Conservation (phyloP, 306 rosid species). For the Urtica urens region DNA sequence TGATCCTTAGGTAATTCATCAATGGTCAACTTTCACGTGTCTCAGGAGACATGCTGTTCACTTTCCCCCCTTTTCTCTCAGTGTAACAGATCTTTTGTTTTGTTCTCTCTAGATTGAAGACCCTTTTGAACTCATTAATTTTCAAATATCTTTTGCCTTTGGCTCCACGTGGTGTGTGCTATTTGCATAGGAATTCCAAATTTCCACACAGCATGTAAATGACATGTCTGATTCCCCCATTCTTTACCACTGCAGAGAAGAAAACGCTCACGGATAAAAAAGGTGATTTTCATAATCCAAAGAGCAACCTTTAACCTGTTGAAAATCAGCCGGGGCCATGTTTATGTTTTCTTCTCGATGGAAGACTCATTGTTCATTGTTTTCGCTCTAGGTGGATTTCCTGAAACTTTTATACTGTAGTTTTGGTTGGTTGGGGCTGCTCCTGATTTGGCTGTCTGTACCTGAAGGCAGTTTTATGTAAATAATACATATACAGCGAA, state of each 20-base stretch:
- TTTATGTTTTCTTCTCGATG: not conserved
- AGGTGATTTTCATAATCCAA: conserved; percentile 7
- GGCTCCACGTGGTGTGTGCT: not conserved
- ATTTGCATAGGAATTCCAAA: conserved; percentile 7
- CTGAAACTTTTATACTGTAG: not conserved
- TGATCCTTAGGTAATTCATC: too few species aligned
- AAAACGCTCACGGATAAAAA: conserved; percentile 7
- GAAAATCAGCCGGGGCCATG: not conserved
- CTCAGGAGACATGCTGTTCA: too few species aligned
- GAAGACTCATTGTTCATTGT: not conserved
- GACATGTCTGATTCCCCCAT: conserved; percentile 12
- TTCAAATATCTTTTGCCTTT: not conserved
- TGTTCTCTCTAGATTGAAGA: not conserved
- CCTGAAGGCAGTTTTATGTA: too few species aligned
- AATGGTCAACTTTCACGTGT: not conserved
- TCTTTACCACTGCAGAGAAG: conserved; percentile 10
- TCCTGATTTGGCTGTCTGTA: not conserved
- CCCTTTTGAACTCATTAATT: not conserved
- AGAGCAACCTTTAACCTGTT: conserved; percentile 4
- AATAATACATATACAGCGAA: too few species aligned
- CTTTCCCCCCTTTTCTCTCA: not conserved
- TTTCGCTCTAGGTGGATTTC: not conserved
- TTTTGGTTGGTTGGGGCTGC: not conserved
- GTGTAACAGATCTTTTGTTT: not conserved
- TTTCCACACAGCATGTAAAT: conserved; percentile 9